Evolutionary conservation across 1,139 yeast species (phyloP).

Genomic region (Geotrichum citri-aurantii): DNA sequence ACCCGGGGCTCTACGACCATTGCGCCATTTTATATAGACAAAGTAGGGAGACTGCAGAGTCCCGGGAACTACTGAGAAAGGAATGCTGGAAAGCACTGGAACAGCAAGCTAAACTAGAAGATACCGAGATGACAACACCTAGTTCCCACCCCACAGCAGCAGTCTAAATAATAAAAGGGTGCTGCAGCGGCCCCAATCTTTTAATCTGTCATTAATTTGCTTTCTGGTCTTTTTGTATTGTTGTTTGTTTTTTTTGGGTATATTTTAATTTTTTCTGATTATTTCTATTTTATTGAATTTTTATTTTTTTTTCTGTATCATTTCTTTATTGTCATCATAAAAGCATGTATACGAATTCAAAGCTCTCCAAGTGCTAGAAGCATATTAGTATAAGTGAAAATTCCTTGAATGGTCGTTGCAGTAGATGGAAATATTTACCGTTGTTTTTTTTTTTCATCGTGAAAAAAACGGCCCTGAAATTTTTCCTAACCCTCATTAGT

Average conservation of each 20-base stretch:
- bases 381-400: background rate
- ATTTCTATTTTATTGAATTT: background rate
- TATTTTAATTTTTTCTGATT: background rate
- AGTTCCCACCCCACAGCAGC: background rate
- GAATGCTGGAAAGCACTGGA: constrained; percentile 76
- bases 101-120: constrained; percentile 41
- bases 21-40: constrained; percentile 83
- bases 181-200: background rate
- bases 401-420: background rate
- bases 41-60: constrained; percentile 60
- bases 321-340: background rate
- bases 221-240: background rate
- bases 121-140: background rate
- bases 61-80: constrained; percentile 52
- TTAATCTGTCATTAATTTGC: background rate
- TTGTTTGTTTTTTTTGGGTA: background rate
- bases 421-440: no score
- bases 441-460: no score
- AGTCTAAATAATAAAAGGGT: background rate
- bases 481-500: background rate
- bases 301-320: background rate
- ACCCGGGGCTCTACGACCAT: constrained; percentile 88
- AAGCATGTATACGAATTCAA: background rate
- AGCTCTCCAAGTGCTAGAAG: background rate
- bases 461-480: no score